These are phyloP conservation scores for Xylaria sp. DNA, from an alignment of 2,329 filamentous ascomycete genomes.

Conservation along the genomic window DNA sequence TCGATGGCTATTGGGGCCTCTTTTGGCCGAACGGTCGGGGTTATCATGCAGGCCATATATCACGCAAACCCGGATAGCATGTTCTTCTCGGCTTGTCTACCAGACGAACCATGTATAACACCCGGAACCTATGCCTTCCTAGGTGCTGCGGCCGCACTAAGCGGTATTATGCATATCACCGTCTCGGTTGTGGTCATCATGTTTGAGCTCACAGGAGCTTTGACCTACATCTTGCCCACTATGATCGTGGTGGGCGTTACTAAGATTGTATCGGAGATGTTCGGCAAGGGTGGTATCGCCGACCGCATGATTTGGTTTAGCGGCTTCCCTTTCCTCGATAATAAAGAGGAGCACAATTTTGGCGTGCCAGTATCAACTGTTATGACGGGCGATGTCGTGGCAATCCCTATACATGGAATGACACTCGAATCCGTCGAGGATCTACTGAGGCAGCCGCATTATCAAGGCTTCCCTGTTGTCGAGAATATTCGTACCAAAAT, in stretches of 20 bases:
- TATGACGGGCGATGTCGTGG: constrained; percentile 82
- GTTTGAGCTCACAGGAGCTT: constrained; percentile 97
- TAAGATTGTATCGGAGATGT: constrained; percentile 89
- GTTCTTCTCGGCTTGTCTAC: constrained; percentile 90
- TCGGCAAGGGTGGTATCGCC: constrained; percentile 96
- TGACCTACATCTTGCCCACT: constrained; percentile 96
- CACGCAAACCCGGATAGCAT: constrained; percentile 82
- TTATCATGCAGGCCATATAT: constrained; percentile 89
- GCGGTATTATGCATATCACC: constrained; percentile 98
- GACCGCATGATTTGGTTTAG: constrained; percentile 99
- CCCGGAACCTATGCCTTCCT: constrained; percentile 97
- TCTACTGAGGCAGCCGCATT: constrained; percentile 80
- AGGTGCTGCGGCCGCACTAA: constrained; percentile 89
- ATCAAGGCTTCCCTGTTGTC: constrained; percentile 93
- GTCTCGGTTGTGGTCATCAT: constrained; percentile 98
- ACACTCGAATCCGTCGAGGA: constrained; percentile 80
- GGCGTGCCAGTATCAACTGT: constrained; percentile 91
- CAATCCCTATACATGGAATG: constrained; percentile 79
- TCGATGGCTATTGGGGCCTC: constrained; percentile 97
- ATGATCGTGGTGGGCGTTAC: constrained; percentile 99
- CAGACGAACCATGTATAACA: constrained; percentile 95
- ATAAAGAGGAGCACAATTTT: constrained; percentile 97
- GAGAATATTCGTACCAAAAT: constrained; percentile 76
- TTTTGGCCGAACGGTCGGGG: constrained; percentile 93
- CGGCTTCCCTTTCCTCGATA: constrained; percentile 95